Percentiles rank a stretch among this genome's conserved stretches.
Conservation (phyloP, 345 rosid genomes). For the Anacardium occidentale region DNA sequence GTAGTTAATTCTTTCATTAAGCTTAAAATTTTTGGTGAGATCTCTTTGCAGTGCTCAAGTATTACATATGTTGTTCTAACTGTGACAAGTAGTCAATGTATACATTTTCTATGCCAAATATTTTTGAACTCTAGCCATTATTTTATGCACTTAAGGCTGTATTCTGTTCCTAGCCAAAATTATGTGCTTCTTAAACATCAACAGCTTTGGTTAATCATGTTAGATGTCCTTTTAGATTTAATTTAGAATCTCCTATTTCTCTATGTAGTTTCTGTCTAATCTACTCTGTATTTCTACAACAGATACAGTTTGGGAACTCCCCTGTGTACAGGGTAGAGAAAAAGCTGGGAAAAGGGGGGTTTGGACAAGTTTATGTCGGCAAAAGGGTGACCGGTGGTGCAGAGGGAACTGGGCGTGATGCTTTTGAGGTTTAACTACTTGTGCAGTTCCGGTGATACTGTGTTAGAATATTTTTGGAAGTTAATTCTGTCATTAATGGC, state of each 20-base stretch:
- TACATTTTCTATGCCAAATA: not conserved
- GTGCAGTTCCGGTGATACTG: slow-evolving; percentile 3
- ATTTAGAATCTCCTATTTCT: not conserved
- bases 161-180: not conserved
- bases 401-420: slow-evolving; percentile 36
- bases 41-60: not conserved
- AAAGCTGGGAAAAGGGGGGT: slow-evolving; percentile 74
- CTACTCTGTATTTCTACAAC: slow-evolving; percentile 5
- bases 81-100: not conserved
- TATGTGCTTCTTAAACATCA: not conserved
- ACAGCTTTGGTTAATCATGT: not conserved
- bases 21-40: not conserved
- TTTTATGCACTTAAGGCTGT: not conserved
- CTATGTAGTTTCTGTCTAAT: not conserved
- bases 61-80: not conserved
- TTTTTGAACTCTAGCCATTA: not conserved
- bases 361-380: slow-evolving; percentile 77
- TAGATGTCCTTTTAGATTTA: not conserved
- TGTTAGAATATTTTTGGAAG: slow-evolving; percentile 4
- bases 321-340: slow-evolving; percentile 54
- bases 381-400: slow-evolving; percentile 43
- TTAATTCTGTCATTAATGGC: slow-evolving; percentile 11
- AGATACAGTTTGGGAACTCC: slow-evolving; percentile 63
- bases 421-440: slow-evolving; percentile 37
- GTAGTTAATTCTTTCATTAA: not conserved